A percentile compares a stretch with the other conserved stretches of the same genome.
Evolutionary conservation across 2,329 filamentous ascomycete species (phyloP).

Genomic region (Colletotrichum kahawae): DNA sequence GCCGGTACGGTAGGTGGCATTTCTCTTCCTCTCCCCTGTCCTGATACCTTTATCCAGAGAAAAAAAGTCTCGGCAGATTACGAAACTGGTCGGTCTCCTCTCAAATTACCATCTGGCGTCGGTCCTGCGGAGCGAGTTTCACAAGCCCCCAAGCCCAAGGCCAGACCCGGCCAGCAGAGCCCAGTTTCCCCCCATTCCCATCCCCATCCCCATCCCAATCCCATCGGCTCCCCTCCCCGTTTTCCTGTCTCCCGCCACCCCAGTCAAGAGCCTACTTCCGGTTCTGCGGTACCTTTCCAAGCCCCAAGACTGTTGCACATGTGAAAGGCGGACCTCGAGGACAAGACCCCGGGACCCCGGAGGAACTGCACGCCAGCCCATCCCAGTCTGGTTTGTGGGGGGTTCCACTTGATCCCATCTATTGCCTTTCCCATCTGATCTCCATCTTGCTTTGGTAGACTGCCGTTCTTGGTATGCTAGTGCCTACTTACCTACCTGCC

Average conservation of each 20-base stretch:
- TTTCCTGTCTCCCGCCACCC: slow-evolving; percentile 9
- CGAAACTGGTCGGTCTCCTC: slow-evolving; percentile 22
- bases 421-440: slow-evolving; percentile 9
- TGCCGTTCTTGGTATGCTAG: not conserved
- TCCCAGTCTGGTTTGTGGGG: slow-evolving; percentile 10
- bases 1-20: slow-evolving; percentile 15
- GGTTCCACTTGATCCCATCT: slow-evolving; percentile 24
- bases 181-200: not conserved
- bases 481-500: not conserved
- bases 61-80: slow-evolving; percentile 34
- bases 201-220: not conserved
- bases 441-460: not conserved
- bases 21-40: slow-evolving; percentile 14
- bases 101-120: slow-evolving; percentile 31
- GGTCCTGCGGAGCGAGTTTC: slow-evolving; percentile 35
- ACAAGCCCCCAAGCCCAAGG: slow-evolving; percentile 25
- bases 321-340: slow-evolving; percentile 12
- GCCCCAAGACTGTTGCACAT: slow-evolving; percentile 8
- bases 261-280: slow-evolving; percentile 16
- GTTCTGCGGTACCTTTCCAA: not conserved
- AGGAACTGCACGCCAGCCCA: slow-evolving; percentile 1
- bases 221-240: not conserved
- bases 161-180: not conserved
- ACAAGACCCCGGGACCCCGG: slow-evolving; percentile 7
- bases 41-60: slow-evolving; percentile 23